Evolutionary conservation across 208 protist genomes (phyloP).

Genomic region (Trypanosoma platydactyli): DNA sequence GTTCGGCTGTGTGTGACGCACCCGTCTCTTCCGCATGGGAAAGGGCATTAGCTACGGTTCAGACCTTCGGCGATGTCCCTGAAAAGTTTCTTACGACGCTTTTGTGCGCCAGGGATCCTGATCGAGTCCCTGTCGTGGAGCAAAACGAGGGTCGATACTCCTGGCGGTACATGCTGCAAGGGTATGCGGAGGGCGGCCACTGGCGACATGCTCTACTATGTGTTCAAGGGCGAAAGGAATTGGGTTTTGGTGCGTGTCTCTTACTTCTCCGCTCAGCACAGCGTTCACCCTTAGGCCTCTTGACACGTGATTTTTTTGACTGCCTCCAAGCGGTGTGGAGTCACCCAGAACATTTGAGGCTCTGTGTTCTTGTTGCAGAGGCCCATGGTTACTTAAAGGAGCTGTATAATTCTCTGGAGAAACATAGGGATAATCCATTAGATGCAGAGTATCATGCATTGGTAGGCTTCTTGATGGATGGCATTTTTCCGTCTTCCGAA

Average conservation of each 20-base stretch:
- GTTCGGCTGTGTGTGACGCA: conserved; percentile 49
- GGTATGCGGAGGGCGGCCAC: conserved; percentile 31
- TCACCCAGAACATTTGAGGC: conserved; percentile 9
- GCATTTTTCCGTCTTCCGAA: not conserved
- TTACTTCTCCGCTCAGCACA: conserved; percentile 29
- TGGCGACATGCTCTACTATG: conserved; percentile 25
- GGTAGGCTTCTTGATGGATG: conserved; percentile 23
- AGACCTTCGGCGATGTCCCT: conserved; percentile 20
- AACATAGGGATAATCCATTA: conserved; percentile 1
- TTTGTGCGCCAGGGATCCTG: conserved; percentile 21
- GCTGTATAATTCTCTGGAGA: conserved; percentile 6
- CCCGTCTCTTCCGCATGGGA: conserved; percentile 50
- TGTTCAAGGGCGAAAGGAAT: conserved; percentile 1
- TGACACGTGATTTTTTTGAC: conserved; percentile 24
- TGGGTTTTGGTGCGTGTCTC: conserved; percentile 12
- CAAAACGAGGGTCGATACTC: not conserved
- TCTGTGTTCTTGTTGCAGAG: conserved; percentile 27
- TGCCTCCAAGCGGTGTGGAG: conserved; percentile 20
- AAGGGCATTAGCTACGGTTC: conserved; percentile 25
- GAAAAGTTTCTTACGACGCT: conserved; percentile 31
- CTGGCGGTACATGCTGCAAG: conserved; percentile 32
- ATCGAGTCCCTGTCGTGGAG: not conserved
- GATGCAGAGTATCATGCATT: conserved; percentile 20
- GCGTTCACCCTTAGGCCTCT: conserved; percentile 22
- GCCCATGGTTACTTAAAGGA: conserved; percentile 25